Percentiles rank a stretch among this genome's conserved stretches.
These are phyloP conservation scores for Oidium heveae DNA, from an alignment of 2,329 filamentous ascomycete genomes.

Conservation along the genomic window DNA sequence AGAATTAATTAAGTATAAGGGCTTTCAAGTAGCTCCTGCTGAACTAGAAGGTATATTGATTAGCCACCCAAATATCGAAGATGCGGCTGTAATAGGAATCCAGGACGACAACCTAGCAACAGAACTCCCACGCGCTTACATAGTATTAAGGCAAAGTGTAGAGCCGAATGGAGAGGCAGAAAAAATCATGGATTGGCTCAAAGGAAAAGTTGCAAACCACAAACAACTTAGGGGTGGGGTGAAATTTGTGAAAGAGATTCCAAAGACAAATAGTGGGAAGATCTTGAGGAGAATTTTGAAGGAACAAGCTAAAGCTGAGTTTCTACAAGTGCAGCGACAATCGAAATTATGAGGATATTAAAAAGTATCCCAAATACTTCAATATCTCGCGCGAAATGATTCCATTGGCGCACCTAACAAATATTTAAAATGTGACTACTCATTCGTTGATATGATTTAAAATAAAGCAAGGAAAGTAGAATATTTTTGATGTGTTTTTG, in stretches of 20 bases:
- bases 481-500: too few species aligned
- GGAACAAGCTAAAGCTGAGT: conserved; percentile 42
- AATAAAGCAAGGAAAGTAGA: too few species aligned
- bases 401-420: too few species aligned
- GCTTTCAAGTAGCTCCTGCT: conserved; percentile 59
- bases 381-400: too few species aligned
- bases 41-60: conserved; percentile 64
- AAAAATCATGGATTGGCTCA: conserved; percentile 33
- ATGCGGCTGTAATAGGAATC: conserved; percentile 55
- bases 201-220: conserved; percentile 39
- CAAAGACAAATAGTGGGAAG: conserved; percentile 53
- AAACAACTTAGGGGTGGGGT: conserved; percentile 40
- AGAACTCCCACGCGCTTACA: conserved; percentile 41
- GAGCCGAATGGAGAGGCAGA: conserved; percentile 23
- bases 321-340: too few species aligned
- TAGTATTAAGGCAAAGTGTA: conserved; percentile 28
- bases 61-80: conserved; percentile 46
- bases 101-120: conserved; percentile 30
- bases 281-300: conserved; percentile 43
- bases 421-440: too few species aligned
- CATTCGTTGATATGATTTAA: too few species aligned
- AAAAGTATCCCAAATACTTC: too few species aligned
- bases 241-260: conserved; percentile 39
- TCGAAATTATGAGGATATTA: too few species aligned
- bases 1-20: conserved; percentile 44